Conservation (phyloP, 768 basidiomycete genomes). For the Rhizopogon vinicolor region DNA sequence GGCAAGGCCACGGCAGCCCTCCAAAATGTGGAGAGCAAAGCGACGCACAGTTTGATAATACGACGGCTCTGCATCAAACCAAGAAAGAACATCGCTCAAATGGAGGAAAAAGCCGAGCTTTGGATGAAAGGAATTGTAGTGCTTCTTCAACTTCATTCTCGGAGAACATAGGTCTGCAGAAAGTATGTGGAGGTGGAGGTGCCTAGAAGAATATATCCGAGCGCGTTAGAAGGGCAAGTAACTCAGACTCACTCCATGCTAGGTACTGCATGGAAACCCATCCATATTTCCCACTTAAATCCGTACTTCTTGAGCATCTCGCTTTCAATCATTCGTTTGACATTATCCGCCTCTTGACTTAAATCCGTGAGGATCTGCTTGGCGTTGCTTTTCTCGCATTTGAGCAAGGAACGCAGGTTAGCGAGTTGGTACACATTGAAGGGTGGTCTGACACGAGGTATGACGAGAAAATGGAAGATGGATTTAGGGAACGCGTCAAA, state of each 20-base stretch:
- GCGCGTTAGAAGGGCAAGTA: background rate
- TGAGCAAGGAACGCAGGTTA: conserved; percentile 53
- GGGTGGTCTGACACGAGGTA: conserved; percentile 51
- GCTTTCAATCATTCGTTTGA: conserved; percentile 59
- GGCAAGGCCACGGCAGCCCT: background rate
- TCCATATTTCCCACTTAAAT: conserved; percentile 73
- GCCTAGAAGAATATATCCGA: conserved; percentile 36
- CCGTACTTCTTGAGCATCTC: conserved; percentile 79
- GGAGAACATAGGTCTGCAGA: conserved; percentile 72
- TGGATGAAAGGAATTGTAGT: conserved; percentile 90
- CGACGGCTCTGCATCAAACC: conserved; percentile 67
- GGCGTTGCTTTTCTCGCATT: conserved; percentile 47
- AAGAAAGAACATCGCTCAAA: conserved; percentile 70
- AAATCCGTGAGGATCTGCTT: conserved; percentile 50
- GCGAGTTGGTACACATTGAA: conserved; percentile 36
- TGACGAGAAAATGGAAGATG: conserved; percentile 81
- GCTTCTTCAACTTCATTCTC: conserved; percentile 79
- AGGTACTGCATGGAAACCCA: conserved; percentile 81
- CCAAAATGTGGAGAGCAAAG: background rate
- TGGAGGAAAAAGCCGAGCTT: conserved; percentile 79
- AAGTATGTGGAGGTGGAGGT: conserved; percentile 82
- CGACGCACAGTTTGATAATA: conserved; percentile 47
- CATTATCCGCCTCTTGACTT: conserved; percentile 48
- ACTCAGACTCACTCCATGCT: conserved; percentile 71
- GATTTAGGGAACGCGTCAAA: conserved; percentile 81